Percentiles rank a stretch among this genome's conserved stretches.
These are phyloP conservation scores for Cenchrus fungigraminus DNA, from an alignment of 176 grass and related monocot species.

Conservation along the genomic window DNA sequence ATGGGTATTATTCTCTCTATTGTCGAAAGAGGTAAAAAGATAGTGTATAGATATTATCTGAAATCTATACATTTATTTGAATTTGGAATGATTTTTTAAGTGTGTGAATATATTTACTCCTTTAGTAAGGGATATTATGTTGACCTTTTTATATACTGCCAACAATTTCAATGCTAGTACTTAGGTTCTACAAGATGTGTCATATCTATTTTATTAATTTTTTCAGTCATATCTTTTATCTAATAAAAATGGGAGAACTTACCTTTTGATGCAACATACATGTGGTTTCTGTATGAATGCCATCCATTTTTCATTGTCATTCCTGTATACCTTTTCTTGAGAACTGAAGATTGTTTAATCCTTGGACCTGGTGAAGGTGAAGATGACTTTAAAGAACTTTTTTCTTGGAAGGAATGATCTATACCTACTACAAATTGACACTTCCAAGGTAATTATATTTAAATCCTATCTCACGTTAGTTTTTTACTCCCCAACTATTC, in stretches of 20 bases:
- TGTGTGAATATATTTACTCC: not conserved
- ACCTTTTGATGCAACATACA: not conserved
- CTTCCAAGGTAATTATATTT: conserved; percentile 59
- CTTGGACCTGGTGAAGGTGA: conserved; percentile 60
- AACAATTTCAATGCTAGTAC: not conserved
- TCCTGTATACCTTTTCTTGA: not conserved
- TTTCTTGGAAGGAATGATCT: conserved; percentile 61
- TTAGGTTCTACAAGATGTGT: not conserved
- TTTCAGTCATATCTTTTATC: conserved; percentile 10
- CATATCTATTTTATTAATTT: not conserved
- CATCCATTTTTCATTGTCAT: conserved; percentile 6
- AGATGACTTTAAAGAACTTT: conserved; percentile 68
- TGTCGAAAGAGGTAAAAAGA: no score
- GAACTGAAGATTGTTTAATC: conserved; percentile 27
- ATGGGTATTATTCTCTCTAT: not conserved
- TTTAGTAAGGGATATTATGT: not conserved
- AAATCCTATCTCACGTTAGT: not conserved
- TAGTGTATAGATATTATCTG: not conserved
- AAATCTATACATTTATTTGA: not conserved
- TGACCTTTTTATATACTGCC: not conserved
- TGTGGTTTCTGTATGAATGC: not conserved
- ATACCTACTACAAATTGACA: conserved; percentile 68
- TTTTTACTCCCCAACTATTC: not conserved
- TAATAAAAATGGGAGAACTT: not conserved
- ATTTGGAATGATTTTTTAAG: not conserved